Conservation (phyloP, 352 stramenopile genomes). For the Phytophthora vignae region DNA sequence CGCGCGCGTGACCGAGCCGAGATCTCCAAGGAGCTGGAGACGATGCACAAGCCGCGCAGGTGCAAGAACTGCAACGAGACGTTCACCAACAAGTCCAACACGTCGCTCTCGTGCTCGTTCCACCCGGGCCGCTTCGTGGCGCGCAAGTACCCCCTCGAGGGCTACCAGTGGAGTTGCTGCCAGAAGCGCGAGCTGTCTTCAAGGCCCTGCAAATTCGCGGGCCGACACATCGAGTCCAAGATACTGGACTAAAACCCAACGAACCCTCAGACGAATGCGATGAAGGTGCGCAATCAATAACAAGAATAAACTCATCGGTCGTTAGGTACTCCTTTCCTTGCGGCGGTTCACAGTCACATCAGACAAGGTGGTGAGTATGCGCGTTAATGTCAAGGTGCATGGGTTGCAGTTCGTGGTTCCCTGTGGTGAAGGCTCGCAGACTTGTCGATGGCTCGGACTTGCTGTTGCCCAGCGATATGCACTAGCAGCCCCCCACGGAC, state of each 20-base stretch:
- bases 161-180: slow-evolving; percentile 87
- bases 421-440: slow-evolving; percentile 81
- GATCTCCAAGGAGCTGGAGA: slow-evolving; percentile 79
- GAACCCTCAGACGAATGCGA: slow-evolving; percentile 5
- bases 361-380: slow-evolving; percentile 43
- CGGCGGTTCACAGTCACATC: slow-evolving; percentile 17
- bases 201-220: slow-evolving; percentile 82
- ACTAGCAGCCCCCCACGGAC: slow-evolving; percentile 66
- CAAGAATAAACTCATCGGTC: slow-evolving; percentile 22
- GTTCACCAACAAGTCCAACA: slow-evolving; percentile 86
- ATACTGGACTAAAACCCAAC: slow-evolving; percentile 44
- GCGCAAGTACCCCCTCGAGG: slow-evolving; percentile 81
- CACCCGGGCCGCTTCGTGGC: slow-evolving; percentile 79
- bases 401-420: slow-evolving; percentile 76
- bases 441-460: slow-evolving; percentile 86
- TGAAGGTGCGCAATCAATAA: slow-evolving; percentile 26
- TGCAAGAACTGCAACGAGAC: slow-evolving; percentile 88
- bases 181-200: slow-evolving; percentile 83
- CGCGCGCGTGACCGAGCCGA: slow-evolving; percentile 67
- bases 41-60: slow-evolving; percentile 72
- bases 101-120: slow-evolving; percentile 81
- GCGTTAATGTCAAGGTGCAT: slow-evolving; percentile 71
- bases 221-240: slow-evolving; percentile 78
- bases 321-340: slow-evolving; percentile 10
- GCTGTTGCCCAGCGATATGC: slow-evolving; percentile 82